Conservation (phyloP, 1,284 basidiomycete genomes). For the Rugosomyces carneus region DNA sequence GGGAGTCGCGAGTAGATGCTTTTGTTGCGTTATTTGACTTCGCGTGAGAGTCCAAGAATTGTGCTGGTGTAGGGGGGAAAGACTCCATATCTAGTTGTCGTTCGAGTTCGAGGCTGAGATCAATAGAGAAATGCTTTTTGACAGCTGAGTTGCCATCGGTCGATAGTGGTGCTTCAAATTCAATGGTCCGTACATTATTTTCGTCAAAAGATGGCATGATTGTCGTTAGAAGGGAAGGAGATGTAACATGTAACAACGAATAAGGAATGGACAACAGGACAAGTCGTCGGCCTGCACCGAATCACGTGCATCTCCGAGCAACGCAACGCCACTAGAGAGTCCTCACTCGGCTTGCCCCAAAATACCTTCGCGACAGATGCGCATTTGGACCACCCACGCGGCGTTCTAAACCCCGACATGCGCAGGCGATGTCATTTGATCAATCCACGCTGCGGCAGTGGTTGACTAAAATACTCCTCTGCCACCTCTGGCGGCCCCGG, state of each 20-base stretch:
- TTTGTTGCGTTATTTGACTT: slow-evolving; percentile 8
- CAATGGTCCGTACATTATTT: slow-evolving; percentile 26
- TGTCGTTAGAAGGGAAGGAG: slow-evolving; percentile 14
- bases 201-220: slow-evolving; percentile 26
- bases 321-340: too few relatives aligned
- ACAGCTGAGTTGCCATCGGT: slow-evolving; percentile 20
- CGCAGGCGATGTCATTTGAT: too few relatives aligned
- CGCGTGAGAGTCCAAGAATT: slow-evolving; percentile 20
- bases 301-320: background rate
- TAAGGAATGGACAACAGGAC: background rate
- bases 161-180: slow-evolving; percentile 30
- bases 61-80: slow-evolving; percentile 38
- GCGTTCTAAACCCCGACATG: too few relatives aligned
- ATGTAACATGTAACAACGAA: background rate
- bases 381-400: too few relatives aligned
- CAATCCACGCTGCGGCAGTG: too few relatives aligned
- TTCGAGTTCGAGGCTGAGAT: slow-evolving; percentile 71
- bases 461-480: too few relatives aligned
- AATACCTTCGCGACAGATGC: too few relatives aligned
- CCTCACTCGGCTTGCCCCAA: too few relatives aligned
- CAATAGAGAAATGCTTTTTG: slow-evolving; percentile 59
- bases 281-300: background rate
- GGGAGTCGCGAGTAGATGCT: slow-evolving; percentile 37
- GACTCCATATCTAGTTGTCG: slow-evolving; percentile 63
- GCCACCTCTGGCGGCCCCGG: too few relatives aligned